Conservation (phyloP, 1,284 basidiomycete genomes). For the Pseudozyma sp. region DNA sequence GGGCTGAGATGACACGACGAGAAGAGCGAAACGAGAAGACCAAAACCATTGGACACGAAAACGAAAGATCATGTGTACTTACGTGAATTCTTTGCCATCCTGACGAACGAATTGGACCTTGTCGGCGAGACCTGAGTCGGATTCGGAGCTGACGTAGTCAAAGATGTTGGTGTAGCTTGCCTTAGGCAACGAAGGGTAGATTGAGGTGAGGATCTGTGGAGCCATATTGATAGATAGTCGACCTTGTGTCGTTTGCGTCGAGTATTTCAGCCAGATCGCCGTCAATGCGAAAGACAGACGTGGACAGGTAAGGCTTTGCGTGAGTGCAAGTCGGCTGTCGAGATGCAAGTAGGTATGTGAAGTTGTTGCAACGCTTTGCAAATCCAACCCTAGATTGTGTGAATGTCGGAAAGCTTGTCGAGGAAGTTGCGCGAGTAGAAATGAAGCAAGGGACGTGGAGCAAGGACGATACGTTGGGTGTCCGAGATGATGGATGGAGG, state of each 20-base stretch:
- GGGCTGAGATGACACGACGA: not conserved
- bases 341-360: slow-evolving; percentile 1
- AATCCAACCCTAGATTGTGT: not conserved
- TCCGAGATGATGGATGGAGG: not conserved
- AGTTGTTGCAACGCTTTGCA: not conserved
- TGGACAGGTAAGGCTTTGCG: not conserved
- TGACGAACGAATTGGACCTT: slow-evolving; percentile 51
- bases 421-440: not conserved
- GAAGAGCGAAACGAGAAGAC: not conserved
- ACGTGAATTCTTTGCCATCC: slow-evolving; percentile 49
- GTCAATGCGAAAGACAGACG: not conserved
- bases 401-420: not conserved
- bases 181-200: slow-evolving; percentile 50
- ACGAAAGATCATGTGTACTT: slow-evolving; percentile 21
- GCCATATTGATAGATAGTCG: slow-evolving; percentile 22
- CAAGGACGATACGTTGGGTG: no score
- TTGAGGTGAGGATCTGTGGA: slow-evolving; percentile 50
- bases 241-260: not conserved
- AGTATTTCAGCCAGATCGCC: not conserved
- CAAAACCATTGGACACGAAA: not conserved
- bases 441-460: no score
- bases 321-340: slow-evolving; percentile 3
- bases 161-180: slow-evolving; percentile 53
- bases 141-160: slow-evolving; percentile 53
- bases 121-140: slow-evolving; percentile 41